These are phyloP conservation scores for Ascoidea rubescens DNA, from an alignment of 805 yeast genomes.

Conservation along the genomic window DNA sequence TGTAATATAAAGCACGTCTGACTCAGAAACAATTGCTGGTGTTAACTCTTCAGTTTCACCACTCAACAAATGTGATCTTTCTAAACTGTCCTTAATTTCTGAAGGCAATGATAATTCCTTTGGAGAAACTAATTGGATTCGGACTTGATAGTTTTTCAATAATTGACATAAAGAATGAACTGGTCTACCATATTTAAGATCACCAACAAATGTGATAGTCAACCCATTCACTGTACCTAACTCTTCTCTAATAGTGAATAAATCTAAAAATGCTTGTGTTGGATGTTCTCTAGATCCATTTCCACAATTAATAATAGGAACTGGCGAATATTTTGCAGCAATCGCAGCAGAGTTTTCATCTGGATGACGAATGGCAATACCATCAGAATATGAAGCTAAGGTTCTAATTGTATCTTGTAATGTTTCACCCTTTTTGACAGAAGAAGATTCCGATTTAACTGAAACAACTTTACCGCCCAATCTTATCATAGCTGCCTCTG, in stretches of 20 bases:
- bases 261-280: constrained; percentile 92
- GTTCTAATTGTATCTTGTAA: constrained; percentile 94
- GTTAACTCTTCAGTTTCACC: constrained; percentile 67
- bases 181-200: constrained; percentile 94
- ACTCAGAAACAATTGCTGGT: constrained; percentile 70
- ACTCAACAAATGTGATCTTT: constrained; percentile 52
- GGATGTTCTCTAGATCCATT: constrained; percentile 98
- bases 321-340: constrained; percentile 94
- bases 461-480: constrained; percentile 95
- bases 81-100: constrained; percentile 52
- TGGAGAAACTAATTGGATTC: constrained; percentile 86
- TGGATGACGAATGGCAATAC: constrained; percentile 94
- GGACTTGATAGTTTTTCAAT: constrained; percentile 83
- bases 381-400: constrained; percentile 91
- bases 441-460: constrained; percentile 74
- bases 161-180: constrained; percentile 91
- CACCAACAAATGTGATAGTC: constrained; percentile 98
- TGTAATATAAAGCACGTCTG: constrained; percentile 95
- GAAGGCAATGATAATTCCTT: constrained; percentile 76
- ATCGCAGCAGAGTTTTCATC: constrained; percentile 79
- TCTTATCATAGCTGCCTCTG: constrained; percentile 99
- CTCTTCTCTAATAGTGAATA: constrained; percentile 98
- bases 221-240: constrained; percentile 97
- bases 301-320: constrained; percentile 96
- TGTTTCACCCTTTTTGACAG: constrained; percentile 96